Conservation (phyloP, 192 early-diverging fungal species). For the Backusella sp. region DNA sequence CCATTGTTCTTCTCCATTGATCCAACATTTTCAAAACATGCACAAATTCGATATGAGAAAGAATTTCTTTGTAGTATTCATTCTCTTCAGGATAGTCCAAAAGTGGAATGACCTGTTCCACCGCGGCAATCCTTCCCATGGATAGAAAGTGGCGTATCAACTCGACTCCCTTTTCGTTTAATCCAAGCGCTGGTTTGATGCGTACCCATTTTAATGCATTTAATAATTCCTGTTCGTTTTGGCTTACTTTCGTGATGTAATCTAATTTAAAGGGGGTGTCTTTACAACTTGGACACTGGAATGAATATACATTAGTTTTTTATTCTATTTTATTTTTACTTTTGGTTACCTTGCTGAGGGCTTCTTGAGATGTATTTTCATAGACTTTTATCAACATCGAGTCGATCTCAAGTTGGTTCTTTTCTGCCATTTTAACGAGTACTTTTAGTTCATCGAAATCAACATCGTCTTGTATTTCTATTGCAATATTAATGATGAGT, state of each 20-base stretch:
- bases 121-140: not conserved
- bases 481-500: not conserved
- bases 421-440: not conserved
- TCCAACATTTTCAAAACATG: not conserved
- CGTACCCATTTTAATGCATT: not conserved
- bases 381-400: not conserved
- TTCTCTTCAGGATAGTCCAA: not conserved
- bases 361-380: not conserved
- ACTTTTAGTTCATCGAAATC: not conserved
- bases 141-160: not conserved
- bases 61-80: not conserved
- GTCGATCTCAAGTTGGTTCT: not conserved
- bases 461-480: not conserved
- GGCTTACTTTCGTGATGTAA: not conserved
- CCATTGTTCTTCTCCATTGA: not conserved
- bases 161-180: not conserved
- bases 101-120: not conserved
- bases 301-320: not conserved
- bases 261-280: not conserved
- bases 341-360: not conserved
- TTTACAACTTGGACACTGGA: not conserved
- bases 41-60: not conserved
- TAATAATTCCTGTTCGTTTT: not conserved
- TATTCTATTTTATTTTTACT: not conserved
- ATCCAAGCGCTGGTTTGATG: not conserved